These are phyloP conservation scores for Trichosporon sp. DNA, from an alignment of 1,284 basidiomycete species.

Conservation along the genomic window DNA sequence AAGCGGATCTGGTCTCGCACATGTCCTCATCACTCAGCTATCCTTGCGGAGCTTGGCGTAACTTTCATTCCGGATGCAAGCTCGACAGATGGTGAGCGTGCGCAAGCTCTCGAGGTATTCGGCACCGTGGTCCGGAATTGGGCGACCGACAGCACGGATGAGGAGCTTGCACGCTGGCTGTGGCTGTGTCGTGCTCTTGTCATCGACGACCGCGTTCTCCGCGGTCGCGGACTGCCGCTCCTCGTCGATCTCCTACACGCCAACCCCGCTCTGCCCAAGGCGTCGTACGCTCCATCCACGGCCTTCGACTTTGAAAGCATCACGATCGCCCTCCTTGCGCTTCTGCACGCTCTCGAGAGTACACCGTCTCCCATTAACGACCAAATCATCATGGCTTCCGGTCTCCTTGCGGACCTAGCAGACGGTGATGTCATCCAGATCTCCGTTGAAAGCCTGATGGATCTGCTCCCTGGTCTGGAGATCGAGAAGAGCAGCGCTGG, in stretches of 20 bases:
- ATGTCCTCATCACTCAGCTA: slow-evolving; percentile 40
- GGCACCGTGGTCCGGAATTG: slow-evolving; percentile 37
- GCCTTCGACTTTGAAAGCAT: slow-evolving; percentile 29
- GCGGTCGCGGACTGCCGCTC: slow-evolving; percentile 33
- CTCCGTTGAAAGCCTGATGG: slow-evolving; percentile 17
- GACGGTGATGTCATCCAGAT: slow-evolving; percentile 30
- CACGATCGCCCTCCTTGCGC: slow-evolving; percentile 24
- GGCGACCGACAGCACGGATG: slow-evolving; percentile 37
- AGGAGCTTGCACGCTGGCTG: slow-evolving; percentile 40
- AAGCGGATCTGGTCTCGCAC: slow-evolving; percentile 40
- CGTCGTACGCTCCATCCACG: slow-evolving; percentile 22
- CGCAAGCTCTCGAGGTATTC: slow-evolving; percentile 43
- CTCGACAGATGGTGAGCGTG: slow-evolving; percentile 33
- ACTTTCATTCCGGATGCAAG: slow-evolving; percentile 30
- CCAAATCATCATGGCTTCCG: slow-evolving; percentile 23
- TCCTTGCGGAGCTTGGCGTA: slow-evolving; percentile 39
- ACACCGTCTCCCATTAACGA: slow-evolving; percentile 17
- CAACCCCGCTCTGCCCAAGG: slow-evolving; percentile 26
- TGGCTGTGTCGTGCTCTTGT: slow-evolving; percentile 38
- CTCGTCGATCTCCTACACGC: slow-evolving; percentile 30
- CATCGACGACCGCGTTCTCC: slow-evolving; percentile 29
- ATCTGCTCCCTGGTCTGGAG: slow-evolving; percentile 15
- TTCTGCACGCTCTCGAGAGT: slow-evolving; percentile 29
- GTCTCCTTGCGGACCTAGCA: slow-evolving; percentile 25
- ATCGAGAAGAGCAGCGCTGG: slow-evolving; percentile 13